Base-by-base conservation (phyloP, 2,329 filamentous ascomycete genomes). In the Botrytis fabae region DNA sequence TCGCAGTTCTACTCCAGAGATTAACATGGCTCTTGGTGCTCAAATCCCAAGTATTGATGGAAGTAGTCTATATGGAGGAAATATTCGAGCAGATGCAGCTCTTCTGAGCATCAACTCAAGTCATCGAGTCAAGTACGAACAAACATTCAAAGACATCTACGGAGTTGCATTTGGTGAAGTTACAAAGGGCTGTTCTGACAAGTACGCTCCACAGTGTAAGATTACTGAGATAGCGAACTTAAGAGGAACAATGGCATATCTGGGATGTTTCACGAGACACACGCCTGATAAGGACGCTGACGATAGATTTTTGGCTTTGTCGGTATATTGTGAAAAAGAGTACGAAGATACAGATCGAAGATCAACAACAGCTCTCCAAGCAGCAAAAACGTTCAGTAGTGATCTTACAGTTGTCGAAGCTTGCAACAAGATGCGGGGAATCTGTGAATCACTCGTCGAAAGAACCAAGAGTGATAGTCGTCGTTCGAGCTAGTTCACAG, bases 21-120 rank as follows among this genome's bases (percentile, higher is more conserved):
- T 57, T 4, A 5, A 68, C 9, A 32, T 16, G 9, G 10, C 22
- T 8, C 20, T 42, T 9, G n/a, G 18, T 8, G 9, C 18, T 32
- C 10, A 20, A 1, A 22, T 9, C 4, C 25, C 20, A 5, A 32
- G 3, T 16, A 10, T 9, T 22, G 16, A 16, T 5, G 28, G 9
- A 28, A 38, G 35, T 10, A 42, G 1, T 1, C n/a, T 38, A 16
- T 10, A 42, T 20, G 25, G 48, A 20, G 48, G 65, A 32, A 42
- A 68, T 1, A 25, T 68, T 16, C 65, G 65, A 68, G 65, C 48
- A 12, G 65, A 68, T 32, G 48, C 65, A 5, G 65, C 48, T 20
- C 20, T 68, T 25, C 65, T 68, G 1, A 35, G 22, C 1, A 68
- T 57, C n/a, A 57, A 68, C 20, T 28, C 35, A 10, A 22, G 0